Percentiles rank a stretch among this genome's conserved stretches.
These are phyloP conservation scores for Phaeodactylum tricornutum DNA, from an alignment of 108 stramenopile genomes.

Conservation along the genomic window DNA sequence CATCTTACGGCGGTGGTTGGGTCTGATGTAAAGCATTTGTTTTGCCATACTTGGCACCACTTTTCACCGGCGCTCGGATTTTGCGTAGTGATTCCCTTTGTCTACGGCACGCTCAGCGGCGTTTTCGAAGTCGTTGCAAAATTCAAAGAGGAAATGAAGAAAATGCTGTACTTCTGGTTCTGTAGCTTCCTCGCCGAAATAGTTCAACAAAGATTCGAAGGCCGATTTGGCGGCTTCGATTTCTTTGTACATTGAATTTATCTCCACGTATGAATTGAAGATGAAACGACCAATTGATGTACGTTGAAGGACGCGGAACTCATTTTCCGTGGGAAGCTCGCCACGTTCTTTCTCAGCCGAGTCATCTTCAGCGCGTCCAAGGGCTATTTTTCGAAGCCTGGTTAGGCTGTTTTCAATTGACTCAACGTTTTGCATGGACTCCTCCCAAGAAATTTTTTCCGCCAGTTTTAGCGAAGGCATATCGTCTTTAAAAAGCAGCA, in stretches of 20 bases:
- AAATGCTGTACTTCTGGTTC: neutral
- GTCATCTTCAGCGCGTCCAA: too few species aligned
- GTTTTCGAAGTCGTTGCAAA: neutral
- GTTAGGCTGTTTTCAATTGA: constrained; percentile 32
- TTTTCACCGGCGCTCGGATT: too few species aligned
- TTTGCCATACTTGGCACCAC: too few species aligned
- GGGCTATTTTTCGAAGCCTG: constrained; percentile 29
- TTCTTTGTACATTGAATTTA: neutral
- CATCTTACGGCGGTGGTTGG: too few species aligned
- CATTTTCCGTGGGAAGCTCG: neutral
- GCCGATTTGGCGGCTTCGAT: neutral
- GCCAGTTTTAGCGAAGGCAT: constrained; percentile 31
- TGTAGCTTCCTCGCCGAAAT: neutral
- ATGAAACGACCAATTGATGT: neutral
- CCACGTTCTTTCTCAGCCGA: neutral
- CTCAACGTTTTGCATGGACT: constrained; percentile 28
- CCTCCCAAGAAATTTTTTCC: constrained; percentile 40
- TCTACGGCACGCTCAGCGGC: neutral
- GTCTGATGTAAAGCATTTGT: too few species aligned
- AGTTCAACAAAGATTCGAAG: neutral
- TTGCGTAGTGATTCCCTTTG: too few species aligned
- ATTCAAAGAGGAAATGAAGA: neutral
- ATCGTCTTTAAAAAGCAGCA: constrained; percentile 44
- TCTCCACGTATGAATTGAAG: neutral
- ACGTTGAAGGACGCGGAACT: neutral